Evolutionary conservation across 768 basidiomycete genomes (phyloP), one percentile per base, ranked within the genome.

Genomic region (Rhizopogon salebrosus): DNA sequence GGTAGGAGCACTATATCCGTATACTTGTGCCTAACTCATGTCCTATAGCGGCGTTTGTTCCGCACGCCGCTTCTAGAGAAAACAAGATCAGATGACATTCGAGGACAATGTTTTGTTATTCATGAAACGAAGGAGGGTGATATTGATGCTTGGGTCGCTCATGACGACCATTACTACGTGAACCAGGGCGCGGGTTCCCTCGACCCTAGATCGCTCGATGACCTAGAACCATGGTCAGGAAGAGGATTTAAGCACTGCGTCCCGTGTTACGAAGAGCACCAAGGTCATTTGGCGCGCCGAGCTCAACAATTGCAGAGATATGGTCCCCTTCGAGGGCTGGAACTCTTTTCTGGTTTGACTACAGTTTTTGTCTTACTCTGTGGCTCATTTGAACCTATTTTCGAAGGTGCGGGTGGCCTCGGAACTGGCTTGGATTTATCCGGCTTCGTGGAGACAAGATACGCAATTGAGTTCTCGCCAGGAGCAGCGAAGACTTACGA

Each of bases 371-470:
- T n/a, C n/a, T 14, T 51, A 20, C 13, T 18, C 29, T 34, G 41
- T 18, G 18, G 23, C 29, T 41, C 14, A 23, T 39, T 38, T 23
- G 43, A 7, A 61, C 39, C 2, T 29, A 27, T 27, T 7, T 45
- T 50, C 41, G 14, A 53, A 89, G 87, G 87, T 64, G 88, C 86
- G 35, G 88, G 88, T 48, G 88, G 88, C 3, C 74, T 91, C 6
- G 84, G 85, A 3, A 77, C 81, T 34, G 88, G 89, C 1, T 69
- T 90, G 53, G 75, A 81, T 43, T 60, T 82, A 57, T 82, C 84
- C 6, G 75, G 76, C 0, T 80, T 78, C 64, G 79, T 89, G 6
- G 71, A 84, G 16, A 85, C 84, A 1, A 75, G 71, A 58, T 87
- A 84, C 75, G 88, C 87, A 0, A 74, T 89, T 0, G 88, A 90